phyloP scores from a whole-genome alignment of 208 protist genomes.

The Wallacemonas sp. region DNA sequence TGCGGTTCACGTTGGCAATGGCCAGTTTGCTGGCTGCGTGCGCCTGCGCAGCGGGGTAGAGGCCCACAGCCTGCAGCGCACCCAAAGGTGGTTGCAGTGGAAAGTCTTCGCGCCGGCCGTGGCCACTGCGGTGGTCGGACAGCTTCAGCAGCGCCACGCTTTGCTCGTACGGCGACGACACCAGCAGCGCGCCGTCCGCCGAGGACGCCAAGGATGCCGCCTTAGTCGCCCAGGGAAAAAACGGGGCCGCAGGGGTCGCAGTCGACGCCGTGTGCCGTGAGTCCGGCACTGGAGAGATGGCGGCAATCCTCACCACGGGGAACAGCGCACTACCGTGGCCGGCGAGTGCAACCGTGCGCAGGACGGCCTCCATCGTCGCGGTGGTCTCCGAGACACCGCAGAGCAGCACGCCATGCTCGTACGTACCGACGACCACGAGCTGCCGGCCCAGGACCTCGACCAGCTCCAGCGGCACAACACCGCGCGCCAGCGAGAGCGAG shows the following conservation, averaged over 20 bases:
- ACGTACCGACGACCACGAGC: slow-evolving; percentile 71
- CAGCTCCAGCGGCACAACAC: slow-evolving; percentile 72
- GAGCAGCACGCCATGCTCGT: slow-evolving; percentile 66
- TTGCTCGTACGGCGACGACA: slow-evolving; percentile 54
- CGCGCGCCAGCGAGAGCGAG: slow-evolving; percentile 47
- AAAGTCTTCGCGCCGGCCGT: slow-evolving; percentile 32
- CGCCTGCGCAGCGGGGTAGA: not conserved
- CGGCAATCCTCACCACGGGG: slow-evolving; percentile 50
- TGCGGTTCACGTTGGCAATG: slow-evolving; percentile 21
- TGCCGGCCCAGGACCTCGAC: slow-evolving; percentile 47
- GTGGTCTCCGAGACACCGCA: slow-evolving; percentile 36
- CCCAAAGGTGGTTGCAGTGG: slow-evolving; percentile 9
- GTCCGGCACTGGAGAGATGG: slow-evolving; percentile 40
- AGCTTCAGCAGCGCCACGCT: slow-evolving; percentile 40
- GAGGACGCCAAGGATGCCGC: slow-evolving; percentile 28
- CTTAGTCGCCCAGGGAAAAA: slow-evolving; percentile 23
- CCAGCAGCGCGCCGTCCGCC: slow-evolving; percentile 43
- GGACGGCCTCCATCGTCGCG: slow-evolving; percentile 29
- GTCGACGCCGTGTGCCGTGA: not conserved
- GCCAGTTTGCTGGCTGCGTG: slow-evolving; percentile 10
- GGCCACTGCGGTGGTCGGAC: slow-evolving; percentile 17
- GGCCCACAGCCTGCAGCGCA: slow-evolving; percentile 11
- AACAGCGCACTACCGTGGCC: slow-evolving; percentile 49
- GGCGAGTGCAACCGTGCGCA: slow-evolving; percentile 38
- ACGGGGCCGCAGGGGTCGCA: not conserved